Base-by-base conservation (phyloP, 2,329 filamentous ascomycete genomes). In the Penicillium sp. region DNA sequence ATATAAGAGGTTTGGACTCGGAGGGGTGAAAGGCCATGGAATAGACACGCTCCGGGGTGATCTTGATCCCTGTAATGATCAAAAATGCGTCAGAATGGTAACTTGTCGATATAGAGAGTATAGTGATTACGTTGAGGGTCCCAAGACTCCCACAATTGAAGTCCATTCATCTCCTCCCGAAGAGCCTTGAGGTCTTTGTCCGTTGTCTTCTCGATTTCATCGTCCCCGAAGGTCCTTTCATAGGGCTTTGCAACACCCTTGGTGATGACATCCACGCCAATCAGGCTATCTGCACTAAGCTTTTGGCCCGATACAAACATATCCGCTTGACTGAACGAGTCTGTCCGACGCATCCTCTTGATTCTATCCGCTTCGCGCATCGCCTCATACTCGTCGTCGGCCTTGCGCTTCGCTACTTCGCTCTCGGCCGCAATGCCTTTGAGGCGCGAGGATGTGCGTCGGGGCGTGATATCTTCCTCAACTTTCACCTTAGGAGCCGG, bases 21-120 rank as follows among this genome's bases (percentile, higher is more conserved):
- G 87, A 93, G 0, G 94, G 94, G 68, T 99, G 94, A 66, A 99
- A 93, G 0, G 88, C 87, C 67, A 97, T 86, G 0, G 90, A 84
- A 70, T 97, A 99, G 15, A 96, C 84, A 53, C 93, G 81, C 65
- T 96, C 91, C 0, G 92, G 93, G 0, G 90, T 93, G 49, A 97
- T 88, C 71, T 97, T 97, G 68, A 97, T 94, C 53, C 90, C 90
- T 91, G 64, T 2, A 15, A 40, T 43, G 17, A 38, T 50, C 21
- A 31, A 51, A 15, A 10, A 42, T 25, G n/a, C 13, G 42, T 57
- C 10, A 54, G 50, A 21, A 35, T 13, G 6, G 17, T 19, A 8
- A 3, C 0, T 17, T 21, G 10, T 6, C 23, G 1, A 29, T 6
- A 19, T 19, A n/a, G 17, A 33, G 13, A 12, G 23, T 25, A 33